Evolutionary conservation across 768 basidiomycete genomes (phyloP).

Genomic region (Boletus reticuloceps): DNA sequence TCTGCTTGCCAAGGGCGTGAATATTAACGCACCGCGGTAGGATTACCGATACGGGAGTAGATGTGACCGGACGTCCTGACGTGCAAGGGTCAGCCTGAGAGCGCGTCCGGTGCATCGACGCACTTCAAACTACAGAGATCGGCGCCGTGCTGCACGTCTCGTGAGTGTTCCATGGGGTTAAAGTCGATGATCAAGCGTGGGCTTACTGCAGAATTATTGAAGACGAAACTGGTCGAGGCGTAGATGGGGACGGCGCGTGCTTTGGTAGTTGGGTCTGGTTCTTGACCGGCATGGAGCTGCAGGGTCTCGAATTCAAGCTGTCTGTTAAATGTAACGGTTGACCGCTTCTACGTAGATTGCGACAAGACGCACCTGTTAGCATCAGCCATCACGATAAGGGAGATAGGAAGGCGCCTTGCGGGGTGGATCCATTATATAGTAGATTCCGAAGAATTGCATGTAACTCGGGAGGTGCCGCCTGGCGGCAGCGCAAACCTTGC

Average conservation of each 20-base stretch:
- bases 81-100: not conserved
- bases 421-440: not conserved
- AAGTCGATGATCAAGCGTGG: no score
- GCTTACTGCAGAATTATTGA: conserved; percentile 50
- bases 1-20: not conserved
- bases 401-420: not conserved
- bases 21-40: conserved; percentile 45
- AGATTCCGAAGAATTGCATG: no score
- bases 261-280: conserved; percentile 49
- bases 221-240: conserved; percentile 52
- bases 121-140: conserved; percentile 49
- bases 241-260: conserved; percentile 67
- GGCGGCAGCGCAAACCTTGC: no score
- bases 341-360: not conserved
- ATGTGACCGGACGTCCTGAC: conserved; percentile 44
- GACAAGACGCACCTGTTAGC: conserved; percentile 17
- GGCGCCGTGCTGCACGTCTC: conserved; percentile 45
- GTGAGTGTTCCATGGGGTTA: not conserved
- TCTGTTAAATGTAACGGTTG: conserved; percentile 8
- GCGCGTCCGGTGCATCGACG: not conserved
- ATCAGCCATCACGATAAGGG: conserved; percentile 14
- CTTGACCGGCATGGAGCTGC: conserved; percentile 61
- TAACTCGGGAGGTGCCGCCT: no score
- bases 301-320: conserved; percentile 59
- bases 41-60: conserved; percentile 56